Conservation (phyloP, 805 yeast genomes). For the Saturnispora sanitii region DNA sequence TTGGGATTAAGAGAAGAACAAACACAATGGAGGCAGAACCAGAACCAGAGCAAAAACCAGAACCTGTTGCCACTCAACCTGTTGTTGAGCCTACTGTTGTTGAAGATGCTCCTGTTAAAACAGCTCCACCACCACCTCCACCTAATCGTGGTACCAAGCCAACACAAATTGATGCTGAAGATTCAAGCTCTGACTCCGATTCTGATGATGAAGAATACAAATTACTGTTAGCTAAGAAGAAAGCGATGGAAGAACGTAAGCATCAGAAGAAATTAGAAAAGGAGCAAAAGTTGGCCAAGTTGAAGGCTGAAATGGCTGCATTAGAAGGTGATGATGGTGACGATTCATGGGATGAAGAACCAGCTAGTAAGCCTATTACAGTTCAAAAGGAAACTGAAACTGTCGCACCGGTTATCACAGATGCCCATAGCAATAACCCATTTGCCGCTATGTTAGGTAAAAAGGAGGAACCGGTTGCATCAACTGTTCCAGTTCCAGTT, state of each 20-base stretch:
- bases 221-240: slow-evolving; percentile 38
- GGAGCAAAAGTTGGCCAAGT: slow-evolving; percentile 48
- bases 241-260: slow-evolving; percentile 31
- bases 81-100: slow-evolving; percentile 3
- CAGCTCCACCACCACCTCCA: slow-evolving; percentile 16
- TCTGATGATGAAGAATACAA: slow-evolving; percentile 40
- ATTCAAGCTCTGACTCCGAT: slow-evolving; percentile 21
- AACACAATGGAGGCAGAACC: slow-evolving; percentile 1
- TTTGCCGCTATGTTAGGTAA: slow-evolving; percentile 13
- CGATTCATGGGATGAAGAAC: slow-evolving; percentile 16
- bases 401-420: background rate
- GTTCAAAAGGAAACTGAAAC: slow-evolving; percentile 10
- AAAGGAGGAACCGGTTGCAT: slow-evolving; percentile 7
- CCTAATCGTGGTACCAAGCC: slow-evolving; percentile 11
- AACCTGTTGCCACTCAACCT: slow-evolving; percentile 11
- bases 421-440: slow-evolving; percentile 12
- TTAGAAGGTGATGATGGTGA: slow-evolving; percentile 31
- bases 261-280: slow-evolving; percentile 39
- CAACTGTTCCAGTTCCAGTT: background rate
- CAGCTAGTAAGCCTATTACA: slow-evolving; percentile 9
- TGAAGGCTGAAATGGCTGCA: slow-evolving; percentile 51
- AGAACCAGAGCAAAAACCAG: slow-evolving; percentile 9
- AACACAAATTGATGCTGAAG: slow-evolving; percentile 1
- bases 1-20: slow-evolving; percentile 41
- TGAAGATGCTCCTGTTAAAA: background rate